Conservation (phyloP, 2,329 filamentous ascomycete genomes). For the Ilyonectria robusta region DNA sequence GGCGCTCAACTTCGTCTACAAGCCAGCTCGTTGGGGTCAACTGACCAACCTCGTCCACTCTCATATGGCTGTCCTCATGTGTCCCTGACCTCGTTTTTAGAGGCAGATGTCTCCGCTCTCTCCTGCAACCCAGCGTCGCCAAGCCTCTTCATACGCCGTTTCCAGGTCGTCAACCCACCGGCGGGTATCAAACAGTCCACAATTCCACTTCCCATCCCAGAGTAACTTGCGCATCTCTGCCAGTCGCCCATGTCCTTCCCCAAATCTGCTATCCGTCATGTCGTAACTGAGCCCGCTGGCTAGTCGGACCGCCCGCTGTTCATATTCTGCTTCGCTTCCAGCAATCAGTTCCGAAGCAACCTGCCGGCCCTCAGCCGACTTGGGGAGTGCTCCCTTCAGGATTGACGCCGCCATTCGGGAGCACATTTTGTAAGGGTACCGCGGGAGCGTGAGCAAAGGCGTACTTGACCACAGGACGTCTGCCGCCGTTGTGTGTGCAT, state of each 20-base stretch:
- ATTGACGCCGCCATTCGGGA: slow-evolving; percentile 98
- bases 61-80: neutral
- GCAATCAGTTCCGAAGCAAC: slow-evolving; percentile 85
- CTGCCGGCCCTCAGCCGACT: slow-evolving; percentile 73
- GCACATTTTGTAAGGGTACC: slow-evolving; percentile 99
- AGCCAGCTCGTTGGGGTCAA: neutral
- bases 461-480: slow-evolving; percentile 98
- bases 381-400: slow-evolving; percentile 88
- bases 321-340: slow-evolving; percentile 84
- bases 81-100: slow-evolving; percentile 39
- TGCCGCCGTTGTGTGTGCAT: slow-evolving; percentile 96
- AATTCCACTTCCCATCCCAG: slow-evolving; percentile 87
- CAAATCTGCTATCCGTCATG: slow-evolving; percentile 58
- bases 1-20: neutral
- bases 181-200: slow-evolving; percentile 90
- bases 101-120: slow-evolving; percentile 96
- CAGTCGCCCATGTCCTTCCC: slow-evolving; percentile 76
- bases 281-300: slow-evolving; percentile 75
- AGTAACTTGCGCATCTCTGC: slow-evolving; percentile 84
- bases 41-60: neutral
- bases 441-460: slow-evolving; percentile 88
- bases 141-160: slow-evolving; percentile 88
- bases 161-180: slow-evolving; percentile 95
- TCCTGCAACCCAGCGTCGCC: slow-evolving; percentile 88
- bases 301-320: slow-evolving; percentile 80